These are phyloP conservation scores for Inosperma sp. DNA, from an alignment of 768 basidiomycete genomes.

Conservation along the genomic window DNA sequence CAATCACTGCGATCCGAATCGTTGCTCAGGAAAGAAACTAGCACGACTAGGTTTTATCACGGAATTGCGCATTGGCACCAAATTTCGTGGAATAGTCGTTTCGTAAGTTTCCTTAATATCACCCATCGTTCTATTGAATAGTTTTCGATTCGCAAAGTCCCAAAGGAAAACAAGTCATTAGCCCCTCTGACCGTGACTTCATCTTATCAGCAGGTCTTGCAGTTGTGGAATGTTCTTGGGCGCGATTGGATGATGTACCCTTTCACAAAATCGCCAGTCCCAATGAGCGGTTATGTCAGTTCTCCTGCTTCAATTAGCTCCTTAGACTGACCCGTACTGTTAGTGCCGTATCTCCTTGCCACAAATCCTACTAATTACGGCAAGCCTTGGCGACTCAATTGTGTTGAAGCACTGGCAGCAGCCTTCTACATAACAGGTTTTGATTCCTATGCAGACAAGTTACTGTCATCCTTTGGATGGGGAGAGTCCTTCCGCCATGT, in stretches of 20 bases:
- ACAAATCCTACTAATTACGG: conserved; percentile 98
- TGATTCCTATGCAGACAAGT: conserved; percentile 67
- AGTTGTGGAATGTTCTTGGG: conserved; percentile 99
- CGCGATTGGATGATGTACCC: conserved; percentile 89
- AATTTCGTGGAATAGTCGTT: conserved; percentile 89
- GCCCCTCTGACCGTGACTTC: conserved; percentile 80
- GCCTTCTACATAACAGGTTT: conserved; percentile 94
- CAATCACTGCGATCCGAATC: conserved; percentile 91
- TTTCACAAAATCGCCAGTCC: conserved; percentile 92
- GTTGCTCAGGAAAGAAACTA: conserved; percentile 82
- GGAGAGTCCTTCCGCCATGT: conserved; percentile 83
- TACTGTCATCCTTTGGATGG: conserved; percentile 87
- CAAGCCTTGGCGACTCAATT: conserved; percentile 93
- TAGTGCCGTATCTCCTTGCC: conserved; percentile 93
- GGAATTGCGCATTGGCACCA: conserved; percentile 75
- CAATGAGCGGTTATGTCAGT: conserved; percentile 83
- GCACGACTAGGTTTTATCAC: conserved; percentile 79
- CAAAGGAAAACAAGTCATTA: conserved; percentile 72
- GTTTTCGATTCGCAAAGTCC: conserved; percentile 36
- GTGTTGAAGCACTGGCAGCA: conserved; percentile 91
- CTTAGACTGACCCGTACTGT: neutral
- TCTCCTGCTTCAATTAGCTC: neutral
- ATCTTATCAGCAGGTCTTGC: conserved; percentile 73
- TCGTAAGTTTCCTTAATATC: conserved; percentile 55
- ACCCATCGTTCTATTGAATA: conserved; percentile 3